phyloP scores from a whole-genome alignment of 2,329 filamentous ascomycete genomes.

The Microdochium bolleyi region DNA sequence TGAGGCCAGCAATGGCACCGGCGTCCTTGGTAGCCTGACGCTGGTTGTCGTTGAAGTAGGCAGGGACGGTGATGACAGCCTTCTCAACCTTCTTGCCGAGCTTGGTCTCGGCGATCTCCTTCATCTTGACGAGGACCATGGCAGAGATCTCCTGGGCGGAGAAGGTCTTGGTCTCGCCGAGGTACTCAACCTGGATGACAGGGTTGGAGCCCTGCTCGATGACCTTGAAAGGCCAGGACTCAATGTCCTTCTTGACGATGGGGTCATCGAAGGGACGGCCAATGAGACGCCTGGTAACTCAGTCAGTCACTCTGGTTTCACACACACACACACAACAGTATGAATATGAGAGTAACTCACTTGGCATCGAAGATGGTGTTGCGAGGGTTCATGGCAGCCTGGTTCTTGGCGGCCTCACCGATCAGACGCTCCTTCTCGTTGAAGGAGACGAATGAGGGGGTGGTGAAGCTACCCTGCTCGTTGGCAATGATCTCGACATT shows the following conservation, averaged over 20 bases:
- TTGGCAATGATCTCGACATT: slow-evolving; percentile 99
- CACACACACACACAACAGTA: neutral
- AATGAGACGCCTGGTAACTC: slow-evolving; percentile 73
- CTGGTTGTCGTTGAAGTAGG: slow-evolving; percentile 99
- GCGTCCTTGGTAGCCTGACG: slow-evolving; percentile 99
- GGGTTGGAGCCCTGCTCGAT: slow-evolving; percentile 82
- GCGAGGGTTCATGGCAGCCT: slow-evolving; percentile 97
- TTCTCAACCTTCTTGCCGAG: slow-evolving; percentile 98
- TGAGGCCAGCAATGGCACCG: slow-evolving; percentile 92
- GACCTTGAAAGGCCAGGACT: slow-evolving; percentile 99
- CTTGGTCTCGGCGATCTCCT: slow-evolving; percentile 97
- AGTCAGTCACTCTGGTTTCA: slow-evolving; percentile 1
- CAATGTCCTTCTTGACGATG: slow-evolving; percentile 96
- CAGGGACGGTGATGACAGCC: slow-evolving; percentile 96
- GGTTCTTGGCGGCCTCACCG: slow-evolving; percentile 99
- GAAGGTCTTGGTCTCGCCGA: slow-evolving; percentile 91
- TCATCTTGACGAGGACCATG: slow-evolving; percentile 99
- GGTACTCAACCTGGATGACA: slow-evolving; percentile 90
- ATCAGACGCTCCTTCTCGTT: slow-evolving; percentile 98
- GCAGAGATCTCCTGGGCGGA: slow-evolving; percentile 97
- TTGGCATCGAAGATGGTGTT: slow-evolving; percentile 99
- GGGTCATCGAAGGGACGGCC: slow-evolving; percentile 92
- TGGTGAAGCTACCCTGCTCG: slow-evolving; percentile 99
- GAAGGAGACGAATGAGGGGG: slow-evolving; percentile 98
- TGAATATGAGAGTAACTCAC: slow-evolving; percentile 46